Percentiles rank a stretch among this genome's conserved stretches.
Evolutionary conservation across 2,329 filamentous ascomycete species (phyloP).

Genomic region (Dactylellina parvicollis): DNA sequence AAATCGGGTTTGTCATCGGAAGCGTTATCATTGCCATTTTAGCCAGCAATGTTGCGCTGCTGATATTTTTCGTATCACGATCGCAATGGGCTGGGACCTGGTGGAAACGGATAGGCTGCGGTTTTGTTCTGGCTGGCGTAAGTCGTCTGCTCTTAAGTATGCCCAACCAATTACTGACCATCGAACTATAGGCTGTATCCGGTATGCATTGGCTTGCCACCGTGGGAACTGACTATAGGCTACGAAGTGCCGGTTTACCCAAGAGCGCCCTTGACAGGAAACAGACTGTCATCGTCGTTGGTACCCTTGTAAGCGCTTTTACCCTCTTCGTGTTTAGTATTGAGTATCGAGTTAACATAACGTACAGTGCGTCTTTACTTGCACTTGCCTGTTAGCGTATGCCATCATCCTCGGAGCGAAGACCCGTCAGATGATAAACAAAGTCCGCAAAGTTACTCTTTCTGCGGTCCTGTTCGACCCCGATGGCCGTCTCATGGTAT

Average conservation of each 20-base stretch:
- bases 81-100: conserved; percentile 80
- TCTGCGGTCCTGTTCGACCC: conserved; percentile 74
- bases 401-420: conserved; percentile 66
- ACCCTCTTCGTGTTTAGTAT: background rate
- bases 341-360: background rate
- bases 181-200: conserved; percentile 67
- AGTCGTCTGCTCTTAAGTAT: background rate
- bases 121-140: conserved; percentile 73
- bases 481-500: conserved; percentile 74
- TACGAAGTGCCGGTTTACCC: conserved; percentile 64
- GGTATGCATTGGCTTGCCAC: conserved; percentile 89
- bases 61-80: conserved; percentile 80
- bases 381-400: conserved; percentile 68
- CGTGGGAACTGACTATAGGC: conserved; percentile 74
- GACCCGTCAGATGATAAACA: conserved; percentile 61
- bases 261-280: conserved; percentile 67
- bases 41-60: conserved; percentile 75
- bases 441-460: conserved; percentile 63
- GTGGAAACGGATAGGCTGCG: conserved; percentile 77
- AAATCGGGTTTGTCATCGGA: conserved; percentile 70
- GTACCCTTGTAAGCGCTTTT: conserved; percentile 70
- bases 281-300: conserved; percentile 77
- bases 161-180: background rate
- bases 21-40: conserved; percentile 77
- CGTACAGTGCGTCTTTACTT: conserved; percentile 70